Percentiles rank a stretch among this genome's conserved stretches.
Conservation (phyloP, 306 rosid genomes). For the Prunus persica region DNA sequence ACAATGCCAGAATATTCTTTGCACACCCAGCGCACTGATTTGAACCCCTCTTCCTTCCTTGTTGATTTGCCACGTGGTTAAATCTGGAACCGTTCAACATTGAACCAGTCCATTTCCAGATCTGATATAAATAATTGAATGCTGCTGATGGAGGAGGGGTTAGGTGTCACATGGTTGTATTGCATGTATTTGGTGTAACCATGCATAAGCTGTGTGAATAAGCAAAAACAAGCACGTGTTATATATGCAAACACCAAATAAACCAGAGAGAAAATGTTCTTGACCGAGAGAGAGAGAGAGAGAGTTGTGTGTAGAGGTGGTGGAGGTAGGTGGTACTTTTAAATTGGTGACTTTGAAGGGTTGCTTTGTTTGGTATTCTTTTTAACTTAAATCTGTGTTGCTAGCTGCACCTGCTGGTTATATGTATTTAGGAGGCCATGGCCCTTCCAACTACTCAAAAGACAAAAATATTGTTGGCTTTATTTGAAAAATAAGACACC, state of each 20-base stretch:
- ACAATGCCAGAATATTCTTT: conserved; percentile 8
- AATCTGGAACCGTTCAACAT: not conserved
- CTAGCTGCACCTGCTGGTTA: not conserved
- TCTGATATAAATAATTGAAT: not conserved
- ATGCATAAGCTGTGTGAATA: not conserved
- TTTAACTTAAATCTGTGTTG: not conserved
- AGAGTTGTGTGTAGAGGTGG: not conserved
- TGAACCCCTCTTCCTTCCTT: not conserved
- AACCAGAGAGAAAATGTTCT: not conserved
- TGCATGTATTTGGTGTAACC: not conserved
- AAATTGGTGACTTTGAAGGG: conserved; percentile 29
- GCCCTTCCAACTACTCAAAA: conserved; percentile 18
- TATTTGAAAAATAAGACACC: not conserved
- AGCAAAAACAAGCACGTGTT: not conserved
- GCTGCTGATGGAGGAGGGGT: not conserved
- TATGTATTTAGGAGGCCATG: not conserved
- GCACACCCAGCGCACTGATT: not conserved
- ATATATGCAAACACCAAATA: not conserved
- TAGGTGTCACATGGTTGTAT: not conserved
- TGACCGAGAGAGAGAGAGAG: not conserved
- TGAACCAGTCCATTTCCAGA: not conserved
- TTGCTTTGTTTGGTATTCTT: conserved; percentile 23
- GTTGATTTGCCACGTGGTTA: not conserved
- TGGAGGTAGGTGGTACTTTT: conserved; percentile 33
- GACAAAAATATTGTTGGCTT: not conserved